A percentile compares a stretch with the other conserved stretches of the same genome.
Evolutionary conservation across 1,284 basidiomycete species (phyloP).

Genomic region (Ustilago hordei): DNA sequence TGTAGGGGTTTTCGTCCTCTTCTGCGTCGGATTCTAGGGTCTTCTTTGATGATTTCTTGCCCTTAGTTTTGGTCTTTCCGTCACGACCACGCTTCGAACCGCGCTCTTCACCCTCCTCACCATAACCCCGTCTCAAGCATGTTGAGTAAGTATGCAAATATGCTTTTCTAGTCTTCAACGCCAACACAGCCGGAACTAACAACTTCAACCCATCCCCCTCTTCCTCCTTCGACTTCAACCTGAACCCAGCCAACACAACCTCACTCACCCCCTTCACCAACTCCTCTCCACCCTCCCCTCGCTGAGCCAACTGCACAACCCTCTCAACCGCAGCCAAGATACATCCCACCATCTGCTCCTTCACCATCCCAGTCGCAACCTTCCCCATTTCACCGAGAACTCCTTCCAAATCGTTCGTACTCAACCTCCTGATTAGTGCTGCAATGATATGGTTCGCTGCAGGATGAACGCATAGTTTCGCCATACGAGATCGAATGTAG

Average conservation of each 20-base stretch:
- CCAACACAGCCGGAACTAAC: constrained; percentile 41
- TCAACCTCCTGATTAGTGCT: constrained; percentile 37
- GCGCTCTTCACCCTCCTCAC: constrained; percentile 10
- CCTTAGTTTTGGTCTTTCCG: constrained; percentile 29
- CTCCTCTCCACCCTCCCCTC: constrained; percentile 4
- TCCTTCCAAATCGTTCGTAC: not conserved
- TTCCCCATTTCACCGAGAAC: constrained; percentile 31
- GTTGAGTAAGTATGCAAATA: constrained; percentile 38
- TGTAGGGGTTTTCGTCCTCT: constrained; percentile 23
- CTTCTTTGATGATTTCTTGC: constrained; percentile 11
- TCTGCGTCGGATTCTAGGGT: constrained; percentile 18
- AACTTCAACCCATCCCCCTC: constrained; percentile 25
- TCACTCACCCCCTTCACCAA: constrained; percentile 26
- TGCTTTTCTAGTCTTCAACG: constrained; percentile 47
- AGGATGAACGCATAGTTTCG: constrained; percentile 63
- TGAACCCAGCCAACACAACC: constrained; percentile 30
- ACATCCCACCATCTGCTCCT: constrained; percentile 42
- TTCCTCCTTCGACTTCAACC: constrained; percentile 20
- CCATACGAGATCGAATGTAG: constrained; percentile 57
- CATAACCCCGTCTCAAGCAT: constrained; percentile 16
- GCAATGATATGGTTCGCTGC: constrained; percentile 65
- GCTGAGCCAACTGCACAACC: constrained; percentile 11
- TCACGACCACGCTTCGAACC: constrained; percentile 27
- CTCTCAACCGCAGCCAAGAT: constrained; percentile 38
- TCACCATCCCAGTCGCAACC: constrained; percentile 38